Base-by-base conservation (phyloP, 164 flowering plant genomes). In the Saururus chinensis region DNA sequence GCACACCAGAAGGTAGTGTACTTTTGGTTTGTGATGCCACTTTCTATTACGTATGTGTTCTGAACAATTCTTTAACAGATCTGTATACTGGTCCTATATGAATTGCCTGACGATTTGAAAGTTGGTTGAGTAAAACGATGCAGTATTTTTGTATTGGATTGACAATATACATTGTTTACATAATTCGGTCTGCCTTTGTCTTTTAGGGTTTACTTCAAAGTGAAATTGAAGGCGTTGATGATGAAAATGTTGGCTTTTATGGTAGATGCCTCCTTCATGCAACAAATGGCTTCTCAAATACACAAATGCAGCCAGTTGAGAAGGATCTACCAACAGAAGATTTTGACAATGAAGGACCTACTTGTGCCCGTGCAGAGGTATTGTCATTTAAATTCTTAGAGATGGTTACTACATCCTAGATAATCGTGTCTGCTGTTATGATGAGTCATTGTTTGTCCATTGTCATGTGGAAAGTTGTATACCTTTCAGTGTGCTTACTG, bases 311-410 rank as follows among this genome's bases (percentile, higher is more conserved):
- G 66, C 69, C 57, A n/a, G 17, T 45, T 57, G 62, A 70, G 48
- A n/a, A 48, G 40, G 63, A 51, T 59, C 40, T 40, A 64, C 53
- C 55, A 10, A 70, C 49, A 63, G 71, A 68, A 64, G 67, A 60
- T 26, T n/a, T n/a, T n/a, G n/a, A n/a, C n/a, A n/a, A n/a, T n/a
- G n/a, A n/a, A n/a, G 77, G 66, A 19, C 51, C 57, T 40, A 80
- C 77, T 14, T 83, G 88, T 76, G 88, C 88, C 40, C 81, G 88
- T 56, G 79, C 82, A 21, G 85, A 79, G 87, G 92, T 86, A 60
- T 58, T 9, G 40, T 57, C 6, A 30, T 13, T 41, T 41, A 8
- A 41, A 8, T 41, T 41, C 12, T 9, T 13, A 41, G 8, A 0
- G 8, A 41, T 41, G 45, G 8, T 41, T 40, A 11, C 11, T 40